A percentile compares a stretch with the other conserved stretches of the same genome.
These are phyloP conservation scores for Manihot esculenta DNA, from an alignment of 441 rosid species.

Conservation along the genomic window DNA sequence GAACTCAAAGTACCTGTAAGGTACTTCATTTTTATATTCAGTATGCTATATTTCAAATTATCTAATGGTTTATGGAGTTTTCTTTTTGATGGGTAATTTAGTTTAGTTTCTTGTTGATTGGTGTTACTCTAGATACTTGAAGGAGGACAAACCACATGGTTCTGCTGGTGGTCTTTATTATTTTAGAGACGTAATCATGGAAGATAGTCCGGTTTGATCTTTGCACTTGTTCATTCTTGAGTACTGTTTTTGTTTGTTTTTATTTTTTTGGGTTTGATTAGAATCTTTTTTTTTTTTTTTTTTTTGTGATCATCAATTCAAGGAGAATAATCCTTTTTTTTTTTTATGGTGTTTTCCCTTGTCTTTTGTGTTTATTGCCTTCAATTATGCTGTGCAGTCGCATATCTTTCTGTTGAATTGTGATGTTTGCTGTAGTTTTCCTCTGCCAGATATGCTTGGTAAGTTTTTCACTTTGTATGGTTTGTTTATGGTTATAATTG, in stretches of 20 bases:
- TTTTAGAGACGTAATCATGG: constrained; percentile 71
- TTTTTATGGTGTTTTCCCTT: no score
- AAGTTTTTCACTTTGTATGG: constrained; percentile 18
- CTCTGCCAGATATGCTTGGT: constrained; percentile 72
- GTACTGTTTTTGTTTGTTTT: neutral
- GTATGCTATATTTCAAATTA: neutral
- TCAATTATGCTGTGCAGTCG: constrained; percentile 44
- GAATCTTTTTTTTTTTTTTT: no score
- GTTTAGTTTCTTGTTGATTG: neutral
- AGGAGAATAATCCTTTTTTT: neutral
- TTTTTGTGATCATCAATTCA: neutral
- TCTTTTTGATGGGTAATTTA: neutral
- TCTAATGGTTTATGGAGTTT: neutral
- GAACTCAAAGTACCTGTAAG: constrained; percentile 77
- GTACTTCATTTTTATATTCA: constrained; percentile 32
- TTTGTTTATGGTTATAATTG: neutral
- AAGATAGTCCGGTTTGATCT: constrained; percentile 60
- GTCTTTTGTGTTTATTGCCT: constrained; percentile 3
- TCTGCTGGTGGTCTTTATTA: constrained; percentile 82
- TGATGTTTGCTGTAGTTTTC: constrained; percentile 87
- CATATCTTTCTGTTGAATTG: constrained; percentile 71
- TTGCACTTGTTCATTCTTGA: constrained; percentile 11
- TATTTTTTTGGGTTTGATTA: neutral
- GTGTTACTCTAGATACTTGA: constrained; percentile 56
- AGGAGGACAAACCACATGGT: constrained; percentile 82